Evolutionary conservation across 495 filamentous ascomycete species (phyloP).

Genomic region (Daldinia bambusicola): DNA sequence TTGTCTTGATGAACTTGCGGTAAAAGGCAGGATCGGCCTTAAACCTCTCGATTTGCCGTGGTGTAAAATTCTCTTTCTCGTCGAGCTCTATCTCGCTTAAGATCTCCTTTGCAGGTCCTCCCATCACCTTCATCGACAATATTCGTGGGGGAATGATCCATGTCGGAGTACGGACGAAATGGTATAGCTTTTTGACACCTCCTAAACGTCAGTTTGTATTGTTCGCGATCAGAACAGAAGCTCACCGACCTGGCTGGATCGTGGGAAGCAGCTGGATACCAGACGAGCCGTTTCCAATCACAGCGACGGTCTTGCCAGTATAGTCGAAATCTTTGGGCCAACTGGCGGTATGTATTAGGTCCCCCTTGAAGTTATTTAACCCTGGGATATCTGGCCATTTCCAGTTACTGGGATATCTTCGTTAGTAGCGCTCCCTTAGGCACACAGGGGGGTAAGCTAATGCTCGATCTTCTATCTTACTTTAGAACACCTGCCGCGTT

Average conservation of each 20-base stretch:
- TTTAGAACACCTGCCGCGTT: slow-evolving; percentile 69
- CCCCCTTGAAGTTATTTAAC: slow-evolving; percentile 59
- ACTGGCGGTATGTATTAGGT: slow-evolving; percentile 66
- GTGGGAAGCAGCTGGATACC: slow-evolving; percentile 70
- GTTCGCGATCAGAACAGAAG: slow-evolving; percentile 52
- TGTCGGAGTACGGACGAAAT: slow-evolving; percentile 68
- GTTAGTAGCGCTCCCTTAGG: slow-evolving; percentile 36
- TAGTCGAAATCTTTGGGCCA: slow-evolving; percentile 68
- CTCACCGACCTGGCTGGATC: slow-evolving; percentile 62
- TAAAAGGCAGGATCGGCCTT: slow-evolving; percentile 48
- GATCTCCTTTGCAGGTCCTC: slow-evolving; percentile 44
- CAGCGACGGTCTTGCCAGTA: slow-evolving; percentile 65
- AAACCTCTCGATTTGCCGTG: slow-evolving; percentile 59
- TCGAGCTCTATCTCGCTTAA: slow-evolving; percentile 48
- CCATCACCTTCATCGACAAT: slow-evolving; percentile 56
- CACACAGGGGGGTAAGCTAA: no score
- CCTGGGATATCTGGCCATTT: slow-evolving; percentile 68
- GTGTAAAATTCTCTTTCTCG: slow-evolving; percentile 49
- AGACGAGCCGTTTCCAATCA: slow-evolving; percentile 69
- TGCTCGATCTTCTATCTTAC: slow-evolving; percentile 46
- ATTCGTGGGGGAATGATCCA: slow-evolving; percentile 71
- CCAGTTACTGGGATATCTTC: slow-evolving; percentile 61
- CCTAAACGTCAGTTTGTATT: slow-evolving; percentile 37
- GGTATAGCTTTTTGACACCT: slow-evolving; percentile 58
- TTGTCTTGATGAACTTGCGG: slow-evolving; percentile 42